Evolutionary conservation across 1,284 basidiomycete species (phyloP).

Genomic region (Apiotrichum montevideense): DNA sequence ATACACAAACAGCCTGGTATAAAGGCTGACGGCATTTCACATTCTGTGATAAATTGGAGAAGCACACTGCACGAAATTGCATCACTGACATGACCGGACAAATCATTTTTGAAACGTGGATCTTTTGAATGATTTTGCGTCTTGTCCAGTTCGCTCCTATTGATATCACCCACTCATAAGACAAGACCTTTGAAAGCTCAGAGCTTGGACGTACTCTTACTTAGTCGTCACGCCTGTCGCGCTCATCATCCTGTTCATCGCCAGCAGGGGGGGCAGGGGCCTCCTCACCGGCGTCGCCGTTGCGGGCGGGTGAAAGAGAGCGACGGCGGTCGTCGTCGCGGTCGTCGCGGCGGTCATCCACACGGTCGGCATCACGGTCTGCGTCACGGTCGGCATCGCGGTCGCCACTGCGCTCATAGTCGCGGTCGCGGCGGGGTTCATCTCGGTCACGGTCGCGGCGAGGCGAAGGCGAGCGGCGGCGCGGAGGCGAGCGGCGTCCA

Average conservation of each 20-base stretch:
- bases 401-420: neutral
- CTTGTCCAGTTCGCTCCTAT: too few species aligned
- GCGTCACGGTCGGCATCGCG: conserved; percentile 18
- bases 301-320: conserved; percentile 13
- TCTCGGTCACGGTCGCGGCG: conserved; percentile 22
- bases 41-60: too few species aligned
- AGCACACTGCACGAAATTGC: too few species aligned
- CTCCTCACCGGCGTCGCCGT: conserved; percentile 3
- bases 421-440: conserved; percentile 3
- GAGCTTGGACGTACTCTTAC: neutral
- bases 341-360: neutral
- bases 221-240: conserved; percentile 19
- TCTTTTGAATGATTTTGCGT: too few species aligned
- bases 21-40: too few species aligned
- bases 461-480: conserved; percentile 27
- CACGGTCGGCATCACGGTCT: conserved; percentile 10
- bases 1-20: too few species aligned
- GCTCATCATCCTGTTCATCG: conserved; percentile 9
- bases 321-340: conserved; percentile 16
- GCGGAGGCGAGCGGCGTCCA: conserved; percentile 26
- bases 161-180: neutral
- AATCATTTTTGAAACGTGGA: too few species aligned
- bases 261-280: neutral
- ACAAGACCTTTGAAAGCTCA: neutral
- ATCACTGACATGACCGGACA: too few species aligned